Evolutionary conservation across 768 basidiomycete species (phyloP).

Genomic region (Kwoniella sp.): DNA sequence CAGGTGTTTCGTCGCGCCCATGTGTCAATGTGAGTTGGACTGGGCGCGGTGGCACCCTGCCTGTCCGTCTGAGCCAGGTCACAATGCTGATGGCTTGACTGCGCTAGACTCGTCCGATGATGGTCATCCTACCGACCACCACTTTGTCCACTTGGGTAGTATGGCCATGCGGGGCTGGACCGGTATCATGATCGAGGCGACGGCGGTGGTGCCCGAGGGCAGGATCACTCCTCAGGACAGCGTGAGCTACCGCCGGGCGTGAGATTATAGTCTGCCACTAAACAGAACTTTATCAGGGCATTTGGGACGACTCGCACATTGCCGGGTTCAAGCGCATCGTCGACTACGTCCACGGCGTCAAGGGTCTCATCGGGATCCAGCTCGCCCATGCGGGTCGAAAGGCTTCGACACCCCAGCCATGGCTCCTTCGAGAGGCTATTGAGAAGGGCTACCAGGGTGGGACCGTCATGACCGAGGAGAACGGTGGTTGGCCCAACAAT

Average conservation of each 20-base stretch:
- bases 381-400: slow-evolving; percentile 79
- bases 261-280: background rate
- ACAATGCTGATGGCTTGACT: background rate
- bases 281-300: slow-evolving; percentile 51
- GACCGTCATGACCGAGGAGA: slow-evolving; percentile 55
- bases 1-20: slow-evolving; percentile 69
- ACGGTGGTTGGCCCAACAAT: slow-evolving; percentile 65
- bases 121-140: slow-evolving; percentile 77
- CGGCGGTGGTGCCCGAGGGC: slow-evolving; percentile 66
- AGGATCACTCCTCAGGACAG: slow-evolving; percentile 68
- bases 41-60: background rate
- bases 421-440: slow-evolving; percentile 54
- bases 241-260: slow-evolving; percentile 28
- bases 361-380: slow-evolving; percentile 70
- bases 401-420: slow-evolving; percentile 66
- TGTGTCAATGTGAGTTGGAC: slow-evolving; percentile 62
- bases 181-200: slow-evolving; percentile 69
- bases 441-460: slow-evolving; percentile 34
- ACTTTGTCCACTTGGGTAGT: slow-evolving; percentile 71
- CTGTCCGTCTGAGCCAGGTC: background rate
- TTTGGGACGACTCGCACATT: slow-evolving; percentile 76
- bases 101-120: slow-evolving; percentile 63
- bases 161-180: slow-evolving; percentile 68
- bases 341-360: slow-evolving; percentile 67
- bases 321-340: slow-evolving; percentile 66